Evolutionary conservation across 768 basidiomycete species (phyloP).

Genomic region (Leccinum uliginosum): DNA sequence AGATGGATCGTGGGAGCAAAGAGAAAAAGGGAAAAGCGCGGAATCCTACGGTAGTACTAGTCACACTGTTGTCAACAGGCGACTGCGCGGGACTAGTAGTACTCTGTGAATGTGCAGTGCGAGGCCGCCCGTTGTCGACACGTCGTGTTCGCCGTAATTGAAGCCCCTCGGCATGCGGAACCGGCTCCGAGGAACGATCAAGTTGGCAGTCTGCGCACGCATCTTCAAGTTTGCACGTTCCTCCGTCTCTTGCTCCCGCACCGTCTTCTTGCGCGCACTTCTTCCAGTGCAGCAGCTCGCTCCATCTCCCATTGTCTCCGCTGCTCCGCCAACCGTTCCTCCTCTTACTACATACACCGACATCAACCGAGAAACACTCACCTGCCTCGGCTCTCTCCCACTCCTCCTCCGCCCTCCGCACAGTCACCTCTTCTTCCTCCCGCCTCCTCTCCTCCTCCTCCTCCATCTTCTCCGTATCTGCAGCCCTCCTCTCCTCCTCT

Average conservation of each 20-base stretch:
- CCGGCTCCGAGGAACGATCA: slow-evolving; percentile 10
- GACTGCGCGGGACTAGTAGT: slow-evolving; percentile 46
- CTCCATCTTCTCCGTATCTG: too few species aligned
- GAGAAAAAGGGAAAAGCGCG: too few species aligned
- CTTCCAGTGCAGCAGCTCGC: slow-evolving; percentile 47
- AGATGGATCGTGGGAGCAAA: too few species aligned
- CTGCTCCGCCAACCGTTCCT: slow-evolving; percentile 47
- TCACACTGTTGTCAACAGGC: slow-evolving; percentile 1
- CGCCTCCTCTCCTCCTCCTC: slow-evolving; percentile 24
- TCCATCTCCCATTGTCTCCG: slow-evolving; percentile 55
- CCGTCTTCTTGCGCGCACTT: slow-evolving; percentile 49
- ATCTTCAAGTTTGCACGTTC: slow-evolving; percentile 38
- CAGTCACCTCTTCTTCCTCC: slow-evolving; percentile 22
- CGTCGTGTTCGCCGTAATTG: neutral
- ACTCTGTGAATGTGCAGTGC: slow-evolving; percentile 50
- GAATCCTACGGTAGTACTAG: too few species aligned
- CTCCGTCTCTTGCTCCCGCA: slow-evolving; percentile 67
- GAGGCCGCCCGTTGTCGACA: neutral
- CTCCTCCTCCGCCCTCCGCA: slow-evolving; percentile 35
- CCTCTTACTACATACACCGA: too few species aligned
- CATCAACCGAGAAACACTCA: slow-evolving; percentile 16
- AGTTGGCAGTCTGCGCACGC: slow-evolving; percentile 31
- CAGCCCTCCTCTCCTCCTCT: slow-evolving; percentile 41
- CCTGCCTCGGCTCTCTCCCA: slow-evolving; percentile 48
- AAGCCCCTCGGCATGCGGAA: slow-evolving; percentile 23